Base-by-base conservation (phyloP, 2,329 filamentous ascomycete species). In the Xylariaceae sp. region DNA sequence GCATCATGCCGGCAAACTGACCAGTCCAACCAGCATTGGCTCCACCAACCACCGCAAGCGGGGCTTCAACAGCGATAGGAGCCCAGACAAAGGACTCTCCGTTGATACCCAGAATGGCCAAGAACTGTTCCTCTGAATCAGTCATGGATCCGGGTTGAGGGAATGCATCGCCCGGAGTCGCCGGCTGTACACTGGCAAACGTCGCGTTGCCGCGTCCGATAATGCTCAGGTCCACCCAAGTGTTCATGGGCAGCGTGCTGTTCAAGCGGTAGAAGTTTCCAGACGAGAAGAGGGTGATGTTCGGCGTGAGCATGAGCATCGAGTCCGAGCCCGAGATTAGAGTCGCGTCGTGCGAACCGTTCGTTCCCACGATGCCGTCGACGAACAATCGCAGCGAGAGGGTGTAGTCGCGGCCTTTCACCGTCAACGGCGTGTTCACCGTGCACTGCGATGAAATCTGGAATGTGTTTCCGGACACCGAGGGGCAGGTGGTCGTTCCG, bases 391-490 rank as follows among this genome's bases (percentile, higher is more conserved):
- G 67, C 11, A 83, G 70, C 0, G 74, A 71, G 1, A 84, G 71
- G 0, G 76, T 80, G 64, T 84, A 84, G 61, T 82, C 72, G 54
- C 78, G 72, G 2, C 81, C 81, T 63, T 84, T 84, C 35, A 76
- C 78, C 0, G 66, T 65, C 6, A 80, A 64, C 0, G 78, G 78
- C 0, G 78, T 81, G 1, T 55, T 66, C 1, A 81, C 54, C 2
- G 67, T 66, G 61, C 79, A 81, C 0, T 65, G 56, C 0, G 67
- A 55, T 3, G 64, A 62, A 26, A 78, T 59, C 1, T 58, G 41
- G 3, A 76, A 54, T 3, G 68, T 65, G 0, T 62, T 64, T 7
- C 67, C 50, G 0, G 44, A 58, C 1, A 60, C 59, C 30, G 70
- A 51, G 1, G 57, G 51, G 60, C 75, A 80, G 56, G 65, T 68